These are phyloP conservation scores for Tetrahymena malaccensis DNA, from an alignment of 73 alveolate species.

Conservation along the genomic window DNA sequence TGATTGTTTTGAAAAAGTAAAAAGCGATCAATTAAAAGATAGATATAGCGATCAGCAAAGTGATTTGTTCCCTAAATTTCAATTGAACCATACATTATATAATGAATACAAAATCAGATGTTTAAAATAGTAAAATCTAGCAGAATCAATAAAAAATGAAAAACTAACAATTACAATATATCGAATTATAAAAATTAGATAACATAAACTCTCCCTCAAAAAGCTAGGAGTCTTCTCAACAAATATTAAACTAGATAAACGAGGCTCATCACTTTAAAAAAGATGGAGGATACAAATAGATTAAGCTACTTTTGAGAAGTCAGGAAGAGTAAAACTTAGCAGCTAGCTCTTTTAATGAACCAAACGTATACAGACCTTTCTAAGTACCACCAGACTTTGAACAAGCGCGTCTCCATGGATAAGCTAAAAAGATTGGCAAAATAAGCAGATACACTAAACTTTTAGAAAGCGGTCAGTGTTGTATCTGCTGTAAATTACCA, in stretches of 20 bases:
- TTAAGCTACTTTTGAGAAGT: background rate
- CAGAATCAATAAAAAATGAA: background rate
- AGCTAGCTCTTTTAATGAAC: background rate
- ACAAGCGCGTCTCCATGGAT: background rate
- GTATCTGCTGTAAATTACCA: background rate
- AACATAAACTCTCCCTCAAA: background rate
- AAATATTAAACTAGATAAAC: background rate
- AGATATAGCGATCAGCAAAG: background rate
- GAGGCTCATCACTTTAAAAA: background rate
- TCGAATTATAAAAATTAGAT: background rate
- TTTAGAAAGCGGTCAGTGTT: background rate
- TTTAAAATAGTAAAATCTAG: background rate
- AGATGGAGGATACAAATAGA: background rate
- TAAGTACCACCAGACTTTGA: background rate
- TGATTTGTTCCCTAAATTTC: background rate
- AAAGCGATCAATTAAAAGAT: background rate
- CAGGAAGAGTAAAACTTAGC: background rate
- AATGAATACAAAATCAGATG: background rate
- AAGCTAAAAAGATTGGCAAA: background rate
- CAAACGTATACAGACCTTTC: background rate
- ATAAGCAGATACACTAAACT: background rate
- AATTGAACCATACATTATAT: background rate
- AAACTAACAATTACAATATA: background rate
- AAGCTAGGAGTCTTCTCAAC: background rate
- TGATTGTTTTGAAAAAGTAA: background rate